These are phyloP conservation scores for Diaporthe citri DNA, from an alignment of 2,329 filamentous ascomycete genomes.

Conservation along the genomic window DNA sequence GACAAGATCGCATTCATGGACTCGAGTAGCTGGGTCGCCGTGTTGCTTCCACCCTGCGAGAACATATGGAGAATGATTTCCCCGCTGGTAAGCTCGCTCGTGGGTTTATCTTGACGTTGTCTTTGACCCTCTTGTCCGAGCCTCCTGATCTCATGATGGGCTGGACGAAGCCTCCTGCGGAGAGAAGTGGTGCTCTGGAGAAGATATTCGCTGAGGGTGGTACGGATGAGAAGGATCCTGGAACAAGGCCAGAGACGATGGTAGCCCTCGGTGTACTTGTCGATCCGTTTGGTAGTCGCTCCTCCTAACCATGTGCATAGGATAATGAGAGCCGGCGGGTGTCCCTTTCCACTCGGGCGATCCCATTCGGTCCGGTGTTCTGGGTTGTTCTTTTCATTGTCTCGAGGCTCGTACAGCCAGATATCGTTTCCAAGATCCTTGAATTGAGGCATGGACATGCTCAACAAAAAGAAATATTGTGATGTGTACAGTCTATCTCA, in stretches of 20 bases:
- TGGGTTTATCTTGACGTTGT: background rate
- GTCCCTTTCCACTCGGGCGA: background rate
- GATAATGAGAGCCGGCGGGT: slow-evolving; percentile 34
- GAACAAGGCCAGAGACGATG: slow-evolving; percentile 28
- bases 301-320: slow-evolving; percentile 39
- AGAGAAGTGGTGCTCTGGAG: slow-evolving; percentile 5
- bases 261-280: slow-evolving; percentile 36
- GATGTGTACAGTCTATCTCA: background rate
- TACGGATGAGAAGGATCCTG: slow-evolving; percentile 36
- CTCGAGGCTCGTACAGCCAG: slow-evolving; percentile 26
- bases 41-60: slow-evolving; percentile 35
- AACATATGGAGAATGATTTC: slow-evolving; percentile 34
- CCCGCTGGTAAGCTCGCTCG: background rate
- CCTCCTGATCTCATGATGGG: slow-evolving; percentile 31
- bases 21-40: slow-evolving; percentile 33
- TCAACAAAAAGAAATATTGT: background rate
- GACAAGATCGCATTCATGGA: slow-evolving; percentile 32
- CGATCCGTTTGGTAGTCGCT: slow-evolving; percentile 35
- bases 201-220: slow-evolving; percentile 31
- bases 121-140: background rate
- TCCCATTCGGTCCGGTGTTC: background rate
- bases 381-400: no score
- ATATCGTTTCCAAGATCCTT: slow-evolving; percentile 21
- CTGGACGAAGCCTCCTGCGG: slow-evolving; percentile 30
- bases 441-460: slow-evolving; percentile 27